Percentiles rank a stretch among this genome's conserved stretches.
Evolutionary conservation across 2,329 filamentous ascomycete species (phyloP).

Genomic region (Chrysosphaeria jannelii): DNA sequence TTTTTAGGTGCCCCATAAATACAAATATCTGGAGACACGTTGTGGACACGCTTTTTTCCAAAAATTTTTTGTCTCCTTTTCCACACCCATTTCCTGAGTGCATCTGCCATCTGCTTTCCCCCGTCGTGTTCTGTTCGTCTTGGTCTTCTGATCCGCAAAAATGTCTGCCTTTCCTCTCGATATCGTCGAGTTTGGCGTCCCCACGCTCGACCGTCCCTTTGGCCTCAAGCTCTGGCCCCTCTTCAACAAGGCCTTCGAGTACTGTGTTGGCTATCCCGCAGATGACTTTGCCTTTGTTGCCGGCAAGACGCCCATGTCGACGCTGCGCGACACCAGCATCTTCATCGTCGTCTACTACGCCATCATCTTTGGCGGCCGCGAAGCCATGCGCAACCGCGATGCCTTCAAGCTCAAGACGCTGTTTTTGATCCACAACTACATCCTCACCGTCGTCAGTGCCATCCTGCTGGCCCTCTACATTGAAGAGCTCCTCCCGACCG

Average conservation of each 20-base stretch:
- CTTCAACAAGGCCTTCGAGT: constrained; percentile 64
- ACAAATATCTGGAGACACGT: no score
- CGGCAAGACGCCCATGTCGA: constrained; percentile 69
- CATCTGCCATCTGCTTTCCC: background rate
- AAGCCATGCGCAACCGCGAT: constrained; percentile 66
- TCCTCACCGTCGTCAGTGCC: constrained; percentile 63
- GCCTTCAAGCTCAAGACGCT: constrained; percentile 64
- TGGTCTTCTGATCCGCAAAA: constrained; percentile 4
- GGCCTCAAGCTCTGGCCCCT: constrained; percentile 79
- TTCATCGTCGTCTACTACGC: constrained; percentile 74
- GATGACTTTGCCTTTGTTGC: constrained; percentile 63
- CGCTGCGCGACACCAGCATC: constrained; percentile 50
- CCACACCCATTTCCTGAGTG: background rate
- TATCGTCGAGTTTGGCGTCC: constrained; percentile 22
- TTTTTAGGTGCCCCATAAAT: no score
- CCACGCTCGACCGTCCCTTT: constrained; percentile 74
- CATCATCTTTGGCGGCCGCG: constrained; percentile 75
- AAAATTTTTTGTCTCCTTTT: background rate
- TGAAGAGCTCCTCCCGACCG: constrained; percentile 66
- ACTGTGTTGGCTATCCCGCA: constrained; percentile 49
- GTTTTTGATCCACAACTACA: constrained; percentile 93
- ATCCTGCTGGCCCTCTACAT: constrained; percentile 58
- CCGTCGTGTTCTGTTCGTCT: constrained; percentile 1
- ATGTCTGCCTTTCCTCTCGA: no score
- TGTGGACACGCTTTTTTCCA: no score